Evolutionary conservation across 2,329 filamentous ascomycete species (phyloP), one percentile per base, ranked within the genome.

Genomic region (Arthrobotrys sinensis): DNA sequence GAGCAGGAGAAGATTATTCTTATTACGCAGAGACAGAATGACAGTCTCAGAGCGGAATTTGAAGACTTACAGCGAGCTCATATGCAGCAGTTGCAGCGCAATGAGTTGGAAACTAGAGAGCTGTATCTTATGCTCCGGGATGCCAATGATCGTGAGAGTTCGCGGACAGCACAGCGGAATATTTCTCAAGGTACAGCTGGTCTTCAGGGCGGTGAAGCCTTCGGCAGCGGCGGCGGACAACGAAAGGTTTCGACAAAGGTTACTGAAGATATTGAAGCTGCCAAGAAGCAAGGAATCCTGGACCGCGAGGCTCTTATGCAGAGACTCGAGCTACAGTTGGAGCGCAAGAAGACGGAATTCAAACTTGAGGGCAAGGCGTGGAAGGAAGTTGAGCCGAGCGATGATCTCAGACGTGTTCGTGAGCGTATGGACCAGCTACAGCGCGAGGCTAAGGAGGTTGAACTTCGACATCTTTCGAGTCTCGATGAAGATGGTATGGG

Each of bases 71-170:
- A 81, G 38, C 79, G 80, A 8, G 80, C 81, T 3, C 81, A 82
- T 73, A 86, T 97, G 70, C 94, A 97, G 84, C 90, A 93, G 12
- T 86, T 97, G 80, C 96, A 98, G 85, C 90, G 96, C 65, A 97
- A 97, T 82, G 96, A 99, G 85, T 87, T 99, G 34, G 96, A 99
- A 85, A 98, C 95, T 1, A 89, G 96, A 86, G 96, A 99, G 85
- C 86, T 99, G 21, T 99, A 98, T 84, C 91, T 99, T 71, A 99
- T 99, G 96, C 91, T 99, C 80, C 91, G 95, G 79, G 96, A 99
- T 85, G 95, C 96, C 43, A 95, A 98, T 85, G 95, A 99, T 82
- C 94, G 94, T 24, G 94, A 95, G 2, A 93, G 93, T 82, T 92
- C 93, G 67, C 85, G 85, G 69, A 90, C 90, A 83, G 86, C 86